These are phyloP conservation scores for Penicillium occitanis DNA, from an alignment of 2,329 filamentous ascomycete genomes.

Conservation along the genomic window DNA sequence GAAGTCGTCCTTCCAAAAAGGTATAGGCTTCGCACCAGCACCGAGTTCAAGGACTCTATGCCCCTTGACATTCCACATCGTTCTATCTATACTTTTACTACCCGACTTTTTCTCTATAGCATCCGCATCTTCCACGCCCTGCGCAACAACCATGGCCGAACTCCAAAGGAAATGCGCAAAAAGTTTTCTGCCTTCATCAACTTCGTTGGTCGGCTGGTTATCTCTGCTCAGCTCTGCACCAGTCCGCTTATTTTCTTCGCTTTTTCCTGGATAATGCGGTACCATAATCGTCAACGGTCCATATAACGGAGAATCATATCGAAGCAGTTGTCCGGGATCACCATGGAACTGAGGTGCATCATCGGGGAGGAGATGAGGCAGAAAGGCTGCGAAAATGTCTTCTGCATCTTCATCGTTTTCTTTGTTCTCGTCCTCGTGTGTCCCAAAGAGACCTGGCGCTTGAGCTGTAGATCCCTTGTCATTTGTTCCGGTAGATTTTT, in stretches of 20 bases:
- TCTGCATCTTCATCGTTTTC: conserved; percentile 38
- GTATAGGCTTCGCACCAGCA: conserved; percentile 51
- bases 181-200: conserved; percentile 52
- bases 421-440: conserved; percentile 25
- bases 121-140: conserved; percentile 40
- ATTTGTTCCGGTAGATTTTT: not conserved
- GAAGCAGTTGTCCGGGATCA: conserved; percentile 50
- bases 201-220: conserved; percentile 21
- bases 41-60: conserved; percentile 59
- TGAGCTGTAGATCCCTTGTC: not conserved
- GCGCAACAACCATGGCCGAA: conserved; percentile 47
- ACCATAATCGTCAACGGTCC: conserved; percentile 44
- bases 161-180: conserved; percentile 64
- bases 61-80: conserved; percentile 47
- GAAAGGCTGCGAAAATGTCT: conserved; percentile 56
- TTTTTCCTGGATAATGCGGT: conserved; percentile 45
- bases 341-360: conserved; percentile 57
- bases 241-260: conserved; percentile 21
- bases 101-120: not conserved
- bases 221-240: too few relatives aligned
- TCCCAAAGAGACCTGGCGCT: conserved; percentile 17
- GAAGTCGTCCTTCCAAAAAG: not conserved
- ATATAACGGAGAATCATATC: conserved; percentile 49
- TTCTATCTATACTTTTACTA: not conserved
- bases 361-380: conserved; percentile 57